Conservation (phyloP, 129 eudicot genomes). For the Rutidosis leptorrhynchoides region DNA sequence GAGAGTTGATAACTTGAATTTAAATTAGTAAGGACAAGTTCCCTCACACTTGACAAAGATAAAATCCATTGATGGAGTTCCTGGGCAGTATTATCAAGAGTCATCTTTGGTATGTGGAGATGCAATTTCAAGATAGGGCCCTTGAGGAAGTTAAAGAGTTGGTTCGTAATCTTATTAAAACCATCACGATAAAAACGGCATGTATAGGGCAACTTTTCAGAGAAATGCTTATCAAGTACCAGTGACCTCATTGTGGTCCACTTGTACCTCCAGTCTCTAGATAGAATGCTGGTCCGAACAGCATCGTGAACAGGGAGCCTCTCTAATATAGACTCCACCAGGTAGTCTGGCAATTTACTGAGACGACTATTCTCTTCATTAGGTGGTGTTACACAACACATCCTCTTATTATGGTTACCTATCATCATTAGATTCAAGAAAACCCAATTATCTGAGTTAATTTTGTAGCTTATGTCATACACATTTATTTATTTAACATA, state of each 20-base stretch:
- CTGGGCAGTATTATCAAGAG: not conserved
- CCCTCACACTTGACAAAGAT: slow-evolving; percentile 17
- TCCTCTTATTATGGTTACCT: slow-evolving; percentile 10
- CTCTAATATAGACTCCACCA: slow-evolving; percentile 14
- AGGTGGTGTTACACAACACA: not conserved
- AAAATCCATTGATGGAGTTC: slow-evolving; percentile 21
- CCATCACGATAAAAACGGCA: not conserved
- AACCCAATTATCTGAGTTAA: too few species aligned
- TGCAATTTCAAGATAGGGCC: slow-evolving; percentile 11
- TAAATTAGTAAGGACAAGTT: not conserved
- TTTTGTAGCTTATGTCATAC: too few species aligned
- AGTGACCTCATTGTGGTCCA: slow-evolving; percentile 19
- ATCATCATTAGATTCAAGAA: slow-evolving; percentile 10
- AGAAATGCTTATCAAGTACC: not conserved
- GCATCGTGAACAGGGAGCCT: slow-evolving; percentile 23
- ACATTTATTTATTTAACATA: too few species aligned
- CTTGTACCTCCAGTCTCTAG: slow-evolving; percentile 17
- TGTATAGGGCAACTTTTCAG: not conserved
- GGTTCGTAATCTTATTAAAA: slow-evolving; percentile 11
- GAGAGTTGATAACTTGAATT: not conserved
- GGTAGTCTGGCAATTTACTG: slow-evolving; percentile 10
- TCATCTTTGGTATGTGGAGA: slow-evolving; percentile 12
- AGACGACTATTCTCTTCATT: slow-evolving; percentile 9
- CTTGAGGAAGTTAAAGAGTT: slow-evolving; percentile 3
- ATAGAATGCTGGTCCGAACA: slow-evolving; percentile 12